Conservation (phyloP, 1,139 yeast species). For the Candida labiduridarum region DNA sequence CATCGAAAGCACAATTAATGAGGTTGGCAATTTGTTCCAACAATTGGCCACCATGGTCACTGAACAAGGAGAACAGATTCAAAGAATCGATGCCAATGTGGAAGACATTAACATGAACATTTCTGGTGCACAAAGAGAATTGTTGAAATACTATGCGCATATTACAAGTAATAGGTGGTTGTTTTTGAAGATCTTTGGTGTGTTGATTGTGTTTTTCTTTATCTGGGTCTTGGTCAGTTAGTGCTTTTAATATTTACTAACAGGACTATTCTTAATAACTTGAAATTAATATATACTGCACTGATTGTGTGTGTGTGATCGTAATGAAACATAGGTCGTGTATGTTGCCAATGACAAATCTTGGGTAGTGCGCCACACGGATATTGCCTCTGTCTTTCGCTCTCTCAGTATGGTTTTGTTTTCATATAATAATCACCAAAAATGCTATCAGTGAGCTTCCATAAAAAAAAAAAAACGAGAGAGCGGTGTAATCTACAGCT, state of each 20-base stretch:
- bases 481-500: background rate
- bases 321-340: background rate
- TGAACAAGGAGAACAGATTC: constrained; percentile 96
- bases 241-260: background rate
- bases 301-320: background rate
- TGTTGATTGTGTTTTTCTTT: constrained; percentile 74
- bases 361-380: constrained; percentile 1
- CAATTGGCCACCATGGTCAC: constrained; percentile 97
- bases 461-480: background rate
- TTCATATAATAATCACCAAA: background rate
- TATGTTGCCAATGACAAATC: background rate
- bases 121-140: constrained; percentile 91
- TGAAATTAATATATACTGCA: background rate
- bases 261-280: background rate
- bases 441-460: constrained; percentile 3
- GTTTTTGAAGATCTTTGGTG: constrained; percentile 86
- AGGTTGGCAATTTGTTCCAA: constrained; percentile 91
- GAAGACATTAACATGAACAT: constrained; percentile 91
- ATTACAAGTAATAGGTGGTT: constrained; percentile 93
- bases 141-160: constrained; percentile 84
- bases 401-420: background rate
- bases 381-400: background rate
- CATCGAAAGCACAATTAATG: constrained; percentile 92
- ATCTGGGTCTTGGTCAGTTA: constrained; percentile 79
- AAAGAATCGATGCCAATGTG: constrained; percentile 91